Base-by-base conservation (phyloP, 257 asterid genomes). In the Lycium barbarum region DNA sequence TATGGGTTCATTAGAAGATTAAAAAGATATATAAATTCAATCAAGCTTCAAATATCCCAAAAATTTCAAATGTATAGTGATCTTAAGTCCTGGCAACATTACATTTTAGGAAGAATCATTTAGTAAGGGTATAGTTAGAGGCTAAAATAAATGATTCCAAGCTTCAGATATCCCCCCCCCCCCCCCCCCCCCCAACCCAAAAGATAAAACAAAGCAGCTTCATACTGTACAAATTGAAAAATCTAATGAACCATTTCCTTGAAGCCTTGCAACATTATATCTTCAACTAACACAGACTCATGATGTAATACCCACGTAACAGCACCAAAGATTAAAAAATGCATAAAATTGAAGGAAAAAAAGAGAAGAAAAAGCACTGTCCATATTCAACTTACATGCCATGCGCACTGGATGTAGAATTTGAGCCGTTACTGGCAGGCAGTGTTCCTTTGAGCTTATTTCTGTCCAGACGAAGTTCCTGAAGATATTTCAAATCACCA, bases 391-490 rank as follows among this genome's bases (percentile, higher is more conserved):
- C 98, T 92, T 90, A 97, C 99, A 88, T 84, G 84, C 93, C 93
- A 47, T 62, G 89, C 38, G 83, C 73, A 66, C 86, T 86, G 62
- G 92, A 84, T 43, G 91, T 51, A 87, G 87, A 86, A 35, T 88
- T 89, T 8, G 97, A 88, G 88, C 88, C 90, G 84, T 91, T 91
- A 84, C 89, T 90, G 59, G 92, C 94, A 45, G 96, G 95, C 63
- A 97, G 78, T 35, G 84, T 62, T 79, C 99, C 99, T 54, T 76
- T 86, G 88, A 97, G 95, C 91, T 66, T 95, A 87, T 97, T 97
- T 88, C 99, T 94, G 81, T 97, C 99, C 14, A 97, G 84, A 73
- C 90, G 93, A 86, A 95, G 94, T 84, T 94, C 98, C 87, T 89
- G 89, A 63, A 95, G 99, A 90, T 85, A 33, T 84, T 90, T 91